Evolutionary conservation across 2,329 filamentous ascomycete species (phyloP).

Genomic region (Pseudogymnoascus sp.): DNA sequence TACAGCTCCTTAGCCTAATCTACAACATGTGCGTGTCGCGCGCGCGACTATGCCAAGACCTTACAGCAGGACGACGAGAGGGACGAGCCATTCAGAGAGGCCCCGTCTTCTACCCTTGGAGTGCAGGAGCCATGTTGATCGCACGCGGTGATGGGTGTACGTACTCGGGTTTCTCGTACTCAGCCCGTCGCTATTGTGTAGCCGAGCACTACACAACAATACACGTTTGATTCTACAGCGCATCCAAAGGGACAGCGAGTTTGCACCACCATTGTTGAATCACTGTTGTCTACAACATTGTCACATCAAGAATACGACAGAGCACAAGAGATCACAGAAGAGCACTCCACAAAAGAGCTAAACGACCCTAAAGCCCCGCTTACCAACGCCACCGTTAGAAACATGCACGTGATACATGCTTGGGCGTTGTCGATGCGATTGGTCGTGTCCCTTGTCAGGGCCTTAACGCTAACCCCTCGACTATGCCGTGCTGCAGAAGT

Average conservation of each 20-base stretch:
- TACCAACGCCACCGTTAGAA: not conserved
- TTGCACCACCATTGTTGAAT: not conserved
- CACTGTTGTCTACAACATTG: not conserved
- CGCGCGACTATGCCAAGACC: conserved; percentile 1
- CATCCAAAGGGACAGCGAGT: not conserved
- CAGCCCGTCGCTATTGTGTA: not conserved
- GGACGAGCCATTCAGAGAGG: not conserved
- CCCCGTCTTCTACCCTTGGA: not conserved
- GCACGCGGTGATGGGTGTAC: not conserved
- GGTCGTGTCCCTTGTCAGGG: not conserved
- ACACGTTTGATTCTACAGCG: not conserved
- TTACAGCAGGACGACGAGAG: not conserved
- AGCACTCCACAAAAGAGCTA: not conserved
- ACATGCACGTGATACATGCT: not conserved
- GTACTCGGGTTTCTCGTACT: not conserved
- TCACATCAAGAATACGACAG: not conserved
- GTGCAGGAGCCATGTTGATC: conserved; percentile 1
- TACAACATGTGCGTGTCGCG: conserved; percentile 4
- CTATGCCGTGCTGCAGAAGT: not conserved
- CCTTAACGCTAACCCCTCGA: not conserved
- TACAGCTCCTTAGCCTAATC: conserved; percentile 1
- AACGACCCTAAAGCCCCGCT: not conserved
- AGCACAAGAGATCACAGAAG: not conserved
- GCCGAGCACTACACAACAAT: not conserved
- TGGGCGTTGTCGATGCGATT: not conserved